Percentiles rank a stretch among this genome's conserved stretches.
Conservation (phyloP, 2,329 filamentous ascomycete species). For the Remersonia thermophila region DNA sequence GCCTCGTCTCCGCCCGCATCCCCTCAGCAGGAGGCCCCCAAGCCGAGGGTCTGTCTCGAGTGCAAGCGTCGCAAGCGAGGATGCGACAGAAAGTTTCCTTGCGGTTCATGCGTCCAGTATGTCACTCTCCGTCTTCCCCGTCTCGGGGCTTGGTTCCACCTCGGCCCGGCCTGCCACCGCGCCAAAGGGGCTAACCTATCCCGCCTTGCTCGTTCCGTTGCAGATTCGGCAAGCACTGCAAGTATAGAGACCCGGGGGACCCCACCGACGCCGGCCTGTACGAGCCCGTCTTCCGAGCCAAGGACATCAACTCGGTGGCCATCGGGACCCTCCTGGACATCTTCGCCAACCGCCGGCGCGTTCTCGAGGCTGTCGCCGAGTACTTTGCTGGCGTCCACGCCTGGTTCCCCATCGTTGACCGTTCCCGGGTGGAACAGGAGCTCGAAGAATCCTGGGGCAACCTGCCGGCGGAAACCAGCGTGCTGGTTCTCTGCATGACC, state of each 20-base stretch:
- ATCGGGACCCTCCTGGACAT: constrained; percentile 18
- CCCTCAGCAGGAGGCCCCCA: constrained; percentile 15
- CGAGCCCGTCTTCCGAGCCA: constrained; percentile 16
- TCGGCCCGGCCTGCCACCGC: too few relatives aligned
- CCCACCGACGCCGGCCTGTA: constrained; percentile 10
- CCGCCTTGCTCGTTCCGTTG: background rate
- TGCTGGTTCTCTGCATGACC: constrained; percentile 20
- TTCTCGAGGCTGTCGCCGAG: constrained; percentile 15
- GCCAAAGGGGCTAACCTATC: background rate
- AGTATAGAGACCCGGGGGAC: constrained; percentile 1
- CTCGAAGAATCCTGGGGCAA: constrained; percentile 17
- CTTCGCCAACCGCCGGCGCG: constrained; percentile 13
- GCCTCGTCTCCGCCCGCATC: constrained; percentile 14
- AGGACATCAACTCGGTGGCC: constrained; percentile 18
- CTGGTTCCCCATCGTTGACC: constrained; percentile 21
- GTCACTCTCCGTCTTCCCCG: constrained; percentile 3
- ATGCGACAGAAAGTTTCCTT: constrained; percentile 21
- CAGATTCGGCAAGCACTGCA: constrained; percentile 1
- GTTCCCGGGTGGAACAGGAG: constrained; percentile 14
- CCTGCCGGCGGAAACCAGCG: constrained; percentile 18
- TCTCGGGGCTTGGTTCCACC: too few relatives aligned
- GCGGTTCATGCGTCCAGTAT: constrained; percentile 20
- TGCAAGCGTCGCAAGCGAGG: constrained; percentile 20
- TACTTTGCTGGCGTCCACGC: constrained; percentile 20
- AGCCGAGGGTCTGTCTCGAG: constrained; percentile 18